Evolutionary conservation across 2,329 filamentous ascomycete genomes (phyloP).

Genomic region (Sarocladium brachiariae): DNA sequence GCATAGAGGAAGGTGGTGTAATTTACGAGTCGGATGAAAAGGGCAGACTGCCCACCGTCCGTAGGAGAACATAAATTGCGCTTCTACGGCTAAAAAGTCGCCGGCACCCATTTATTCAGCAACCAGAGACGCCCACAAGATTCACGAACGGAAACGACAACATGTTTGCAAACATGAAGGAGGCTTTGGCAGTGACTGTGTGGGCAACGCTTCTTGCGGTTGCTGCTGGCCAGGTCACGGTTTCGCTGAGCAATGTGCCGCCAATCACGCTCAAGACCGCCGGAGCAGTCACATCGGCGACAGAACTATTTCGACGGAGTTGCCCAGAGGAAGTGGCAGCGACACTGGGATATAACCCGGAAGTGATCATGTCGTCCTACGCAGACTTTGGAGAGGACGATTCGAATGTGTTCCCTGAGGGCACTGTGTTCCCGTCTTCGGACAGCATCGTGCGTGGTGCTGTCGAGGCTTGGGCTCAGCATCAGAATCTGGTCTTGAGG

Average conservation of each 20-base stretch:
- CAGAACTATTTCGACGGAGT: conserved; percentile 24
- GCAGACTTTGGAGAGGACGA: conserved; percentile 14
- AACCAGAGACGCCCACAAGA: neutral
- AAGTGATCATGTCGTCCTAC: conserved; percentile 24
- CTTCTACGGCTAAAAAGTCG: neutral
- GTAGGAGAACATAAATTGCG: no score
- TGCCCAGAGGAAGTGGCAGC: conserved; percentile 25
- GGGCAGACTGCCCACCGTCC: no score
- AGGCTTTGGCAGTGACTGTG: neutral
- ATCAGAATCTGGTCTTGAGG: conserved; percentile 41
- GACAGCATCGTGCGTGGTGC: conserved; percentile 35
- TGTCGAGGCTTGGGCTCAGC: conserved; percentile 41
- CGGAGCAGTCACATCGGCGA: conserved; percentile 19
- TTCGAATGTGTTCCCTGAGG: conserved; percentile 12
- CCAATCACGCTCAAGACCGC: conserved; percentile 19
- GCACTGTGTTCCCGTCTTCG: conserved; percentile 23
- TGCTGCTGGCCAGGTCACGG: conserved; percentile 14
- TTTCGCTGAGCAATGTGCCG: conserved; percentile 20
- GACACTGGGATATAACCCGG: conserved; percentile 16
- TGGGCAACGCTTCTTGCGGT: neutral
- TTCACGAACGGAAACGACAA: neutral
- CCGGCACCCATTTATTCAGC: neutral
- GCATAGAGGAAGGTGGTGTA: neutral
- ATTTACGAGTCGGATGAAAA: neutral
- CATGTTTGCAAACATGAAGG: neutral